These are phyloP conservation scores for Candida hispaniensis DNA, from an alignment of 805 yeast species.

Conservation along the genomic window DNA sequence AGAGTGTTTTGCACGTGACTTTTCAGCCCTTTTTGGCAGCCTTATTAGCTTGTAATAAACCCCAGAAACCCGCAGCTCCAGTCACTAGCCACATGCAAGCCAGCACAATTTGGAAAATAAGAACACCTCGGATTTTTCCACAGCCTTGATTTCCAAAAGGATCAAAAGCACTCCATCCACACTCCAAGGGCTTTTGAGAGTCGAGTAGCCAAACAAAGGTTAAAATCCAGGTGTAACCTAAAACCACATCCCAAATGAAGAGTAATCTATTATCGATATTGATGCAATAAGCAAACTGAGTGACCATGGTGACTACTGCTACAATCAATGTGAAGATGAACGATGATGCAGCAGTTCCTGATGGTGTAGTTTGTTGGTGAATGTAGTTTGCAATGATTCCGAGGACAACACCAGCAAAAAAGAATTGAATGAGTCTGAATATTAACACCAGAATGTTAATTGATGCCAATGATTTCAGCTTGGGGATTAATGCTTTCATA, in stretches of 20 bases:
- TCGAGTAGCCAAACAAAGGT: constrained; percentile 19
- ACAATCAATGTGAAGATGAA: constrained; percentile 23
- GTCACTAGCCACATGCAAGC: constrained; percentile 25
- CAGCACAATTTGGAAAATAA: constrained; percentile 22
- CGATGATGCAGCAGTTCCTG: constrained; percentile 22
- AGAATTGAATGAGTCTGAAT: constrained; percentile 24
- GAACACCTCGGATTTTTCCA: constrained; percentile 23
- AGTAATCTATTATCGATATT: constrained; percentile 19
- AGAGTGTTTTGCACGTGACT: constrained; percentile 3
- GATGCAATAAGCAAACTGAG: constrained; percentile 26
- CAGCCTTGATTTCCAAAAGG: constrained; percentile 25
- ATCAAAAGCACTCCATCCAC: constrained; percentile 24
- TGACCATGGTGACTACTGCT: constrained; percentile 21
- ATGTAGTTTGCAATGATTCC: constrained; percentile 24
- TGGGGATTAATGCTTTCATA: constrained; percentile 6
- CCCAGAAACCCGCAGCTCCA: constrained; percentile 20
- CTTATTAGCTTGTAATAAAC: constrained; percentile 16
- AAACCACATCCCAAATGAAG: constrained; percentile 24
- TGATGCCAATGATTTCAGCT: constrained; percentile 22
- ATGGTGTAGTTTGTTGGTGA: constrained; percentile 17
- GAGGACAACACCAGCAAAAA: constrained; percentile 25
- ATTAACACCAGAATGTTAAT: constrained; percentile 23
- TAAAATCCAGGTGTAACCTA: constrained; percentile 23
- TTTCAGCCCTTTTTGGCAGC: too few relatives aligned
- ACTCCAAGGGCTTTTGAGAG: constrained; percentile 19